Conservation (phyloP, 1,139 yeast genomes). For the Yamadazyma spencermartinsiae region DNA sequence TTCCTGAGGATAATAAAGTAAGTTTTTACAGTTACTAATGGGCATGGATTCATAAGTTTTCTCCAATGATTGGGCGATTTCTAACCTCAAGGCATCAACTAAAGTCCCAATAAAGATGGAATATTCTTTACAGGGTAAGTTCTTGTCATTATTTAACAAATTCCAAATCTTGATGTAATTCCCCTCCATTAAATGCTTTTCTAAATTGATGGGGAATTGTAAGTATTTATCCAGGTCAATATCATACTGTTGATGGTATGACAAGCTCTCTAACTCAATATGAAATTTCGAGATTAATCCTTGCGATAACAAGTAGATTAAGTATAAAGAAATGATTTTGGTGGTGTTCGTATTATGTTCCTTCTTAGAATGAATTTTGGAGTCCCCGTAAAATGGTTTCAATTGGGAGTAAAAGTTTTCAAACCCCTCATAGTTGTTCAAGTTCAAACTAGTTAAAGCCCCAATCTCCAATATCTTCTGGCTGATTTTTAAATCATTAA, state of each 20-base stretch:
- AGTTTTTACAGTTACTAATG: slow-evolving; percentile 75
- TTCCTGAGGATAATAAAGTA: slow-evolving; percentile 70
- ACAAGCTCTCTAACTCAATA: slow-evolving; percentile 78
- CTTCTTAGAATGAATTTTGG: slow-evolving; percentile 51
- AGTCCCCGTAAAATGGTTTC: slow-evolving; percentile 66
- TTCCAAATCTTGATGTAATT: slow-evolving; percentile 92
- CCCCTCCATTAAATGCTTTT: slow-evolving; percentile 95
- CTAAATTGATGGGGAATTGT: slow-evolving; percentile 83
- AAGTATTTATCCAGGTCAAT: slow-evolving; percentile 55
- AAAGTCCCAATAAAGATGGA: slow-evolving; percentile 62
- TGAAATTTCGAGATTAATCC: slow-evolving; percentile 88
- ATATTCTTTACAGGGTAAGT: slow-evolving; percentile 58
- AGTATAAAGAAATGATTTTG: slow-evolving; percentile 74
- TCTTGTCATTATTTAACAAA: slow-evolving; percentile 57
- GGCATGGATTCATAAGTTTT: slow-evolving; percentile 77
- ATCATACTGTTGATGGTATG: slow-evolving; percentile 47
- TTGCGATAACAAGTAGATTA: slow-evolving; percentile 73
- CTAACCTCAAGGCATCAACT: slow-evolving; percentile 74
- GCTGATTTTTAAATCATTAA: slow-evolving; percentile 74
- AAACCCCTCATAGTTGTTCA: slow-evolving; percentile 62
- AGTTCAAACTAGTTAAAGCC: slow-evolving; percentile 71
- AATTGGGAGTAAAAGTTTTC: slow-evolving; percentile 75
- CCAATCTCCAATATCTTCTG: slow-evolving; percentile 86
- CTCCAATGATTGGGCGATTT: slow-evolving; percentile 86
- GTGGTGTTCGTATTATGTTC: slow-evolving; percentile 57